Evolutionary conservation across 2,329 filamentous ascomycete species (phyloP).

Genomic region (Aspergillus udagawae): DNA sequence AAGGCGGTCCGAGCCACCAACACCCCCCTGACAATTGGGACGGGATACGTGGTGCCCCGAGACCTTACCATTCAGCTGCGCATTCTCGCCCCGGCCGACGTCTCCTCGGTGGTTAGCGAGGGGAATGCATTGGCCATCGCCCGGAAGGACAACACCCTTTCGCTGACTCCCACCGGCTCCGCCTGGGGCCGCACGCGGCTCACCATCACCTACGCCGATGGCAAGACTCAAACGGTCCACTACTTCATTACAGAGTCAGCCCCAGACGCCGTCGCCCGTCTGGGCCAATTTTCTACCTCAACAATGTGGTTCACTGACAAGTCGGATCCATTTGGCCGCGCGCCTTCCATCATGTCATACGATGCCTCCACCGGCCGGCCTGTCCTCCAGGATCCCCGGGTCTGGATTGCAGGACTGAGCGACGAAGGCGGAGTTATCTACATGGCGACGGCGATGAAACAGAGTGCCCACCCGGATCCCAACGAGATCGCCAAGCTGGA

Average conservation of each 20-base stretch:
- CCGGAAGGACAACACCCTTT: constrained; percentile 5
- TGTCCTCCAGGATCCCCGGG: constrained; percentile 44
- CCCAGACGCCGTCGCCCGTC: constrained; percentile 41
- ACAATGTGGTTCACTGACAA: constrained; percentile 50
- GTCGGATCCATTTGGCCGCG: constrained; percentile 52
- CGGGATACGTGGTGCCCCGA: constrained; percentile 52
- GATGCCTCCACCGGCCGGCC: constrained; percentile 37
- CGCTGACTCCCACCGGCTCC: constrained; percentile 26
- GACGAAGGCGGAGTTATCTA: constrained; percentile 58
- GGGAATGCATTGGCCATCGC: constrained; percentile 34
- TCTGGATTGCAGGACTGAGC: constrained; percentile 58
- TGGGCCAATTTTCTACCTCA: constrained; percentile 54
- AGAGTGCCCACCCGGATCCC: constrained; percentile 48
- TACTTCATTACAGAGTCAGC: constrained; percentile 53
- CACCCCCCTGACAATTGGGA: constrained; percentile 49
- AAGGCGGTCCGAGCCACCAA: constrained; percentile 41
- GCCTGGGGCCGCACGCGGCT: constrained; percentile 51
- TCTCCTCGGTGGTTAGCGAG: background rate
- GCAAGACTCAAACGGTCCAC: constrained; percentile 51
- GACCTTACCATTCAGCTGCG: constrained; percentile 47
- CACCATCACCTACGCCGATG: constrained; percentile 47
- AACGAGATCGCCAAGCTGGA: constrained; percentile 53
- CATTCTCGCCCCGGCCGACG: constrained; percentile 34
- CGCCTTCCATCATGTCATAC: constrained; percentile 55
- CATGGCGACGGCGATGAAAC: constrained; percentile 54